A percentile compares a stretch with the other conserved stretches of the same genome.
Evolutionary conservation across 75 land plant species (phyloP).

Genomic region (Picea sitchensis): DNA sequence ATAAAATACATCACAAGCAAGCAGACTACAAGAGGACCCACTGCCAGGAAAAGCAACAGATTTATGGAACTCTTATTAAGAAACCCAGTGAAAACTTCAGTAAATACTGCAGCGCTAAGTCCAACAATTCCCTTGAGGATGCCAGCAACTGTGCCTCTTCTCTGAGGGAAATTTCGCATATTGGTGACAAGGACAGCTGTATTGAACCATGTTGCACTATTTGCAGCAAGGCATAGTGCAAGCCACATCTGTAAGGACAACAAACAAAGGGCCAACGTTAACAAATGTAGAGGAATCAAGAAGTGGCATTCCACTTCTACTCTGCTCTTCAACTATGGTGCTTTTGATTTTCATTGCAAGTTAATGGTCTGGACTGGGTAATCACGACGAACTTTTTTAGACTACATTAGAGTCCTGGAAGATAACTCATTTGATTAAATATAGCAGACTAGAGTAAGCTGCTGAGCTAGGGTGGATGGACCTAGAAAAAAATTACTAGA

Average conservation of each 20-base stretch:
- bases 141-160: slow-evolving; percentile 41
- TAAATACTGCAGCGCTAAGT: slow-evolving; percentile 39
- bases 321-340: too few species aligned
- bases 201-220: slow-evolving; percentile 47
- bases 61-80: slow-evolving; percentile 12
- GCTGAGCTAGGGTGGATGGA: too few species aligned
- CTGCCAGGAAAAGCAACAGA: slow-evolving; percentile 25
- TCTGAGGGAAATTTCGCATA: slow-evolving; percentile 51
- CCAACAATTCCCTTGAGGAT: slow-evolving; percentile 43
- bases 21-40: slow-evolving; percentile 27
- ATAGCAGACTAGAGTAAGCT: too few species aligned
- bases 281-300: too few species aligned
- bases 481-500: too few species aligned
- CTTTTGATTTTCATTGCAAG: too few species aligned
- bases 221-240: slow-evolving; percentile 26
- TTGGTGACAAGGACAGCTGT: slow-evolving; percentile 39
- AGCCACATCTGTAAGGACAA: slow-evolving; percentile 28
- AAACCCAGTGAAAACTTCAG: slow-evolving; percentile 26
- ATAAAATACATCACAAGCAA: slow-evolving; percentile 29
- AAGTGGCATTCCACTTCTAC: too few species aligned
- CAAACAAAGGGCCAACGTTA: neutral
- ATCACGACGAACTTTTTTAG: too few species aligned
- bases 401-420: too few species aligned
- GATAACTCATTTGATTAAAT: too few species aligned
- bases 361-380: too few species aligned